Base-by-base conservation (phyloP, 169 alveolate genomes). In the Eimeria praecox region DNA sequence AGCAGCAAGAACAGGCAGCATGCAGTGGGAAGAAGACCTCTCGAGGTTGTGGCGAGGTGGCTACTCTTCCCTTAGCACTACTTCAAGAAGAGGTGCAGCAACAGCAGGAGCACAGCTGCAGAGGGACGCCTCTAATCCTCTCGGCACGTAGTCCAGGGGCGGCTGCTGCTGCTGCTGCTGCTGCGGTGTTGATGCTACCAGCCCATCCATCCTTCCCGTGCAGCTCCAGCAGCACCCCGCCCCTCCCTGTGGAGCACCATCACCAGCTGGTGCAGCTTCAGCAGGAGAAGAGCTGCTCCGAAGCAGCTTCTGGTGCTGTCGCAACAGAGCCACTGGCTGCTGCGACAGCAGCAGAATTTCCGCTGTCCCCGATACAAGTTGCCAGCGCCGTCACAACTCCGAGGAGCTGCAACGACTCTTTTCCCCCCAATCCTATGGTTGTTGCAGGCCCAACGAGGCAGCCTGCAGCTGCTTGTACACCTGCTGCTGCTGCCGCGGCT, bases 161-260 rank as follows among this genome's bases (percentile, higher is more conserved):
- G 44, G 64, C 88, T 42, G 40, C 44, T 20, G 64, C 88, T 78
- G 88, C 64, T 78, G 88, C 88, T 10, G 88, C 88, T 42, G 88
- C 88, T 12, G 88, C 64, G 40, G 40, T 78, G 24, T 22, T n/a
- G 62, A 44, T 27, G 56, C 35, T 46, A 22, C 88, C 88, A 20
- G 40, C 56, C 24, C 88, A 40, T 78, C 64, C 88, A 8, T 12
- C 64, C 88, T 78, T 78, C 88, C 88, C 62, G 20, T 78, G 64
- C 88, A 42, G 40, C 88, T 44, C 18, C 9, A 69, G 49, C 46
- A 33, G 80, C 49, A 33, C 49, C 35, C 8, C 88, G 33, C 62
- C 88, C 30, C 35, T 44, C 10, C 64, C 88, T 40, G 9, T 24
- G 38, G 66, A 78, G 64, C 44, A 78, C 56, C 35, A 44, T 12